These are phyloP conservation scores for Thinopyrum obtusiflorum DNA, from an alignment of 202 grass and related monocot genomes.

Conservation along the genomic window DNA sequence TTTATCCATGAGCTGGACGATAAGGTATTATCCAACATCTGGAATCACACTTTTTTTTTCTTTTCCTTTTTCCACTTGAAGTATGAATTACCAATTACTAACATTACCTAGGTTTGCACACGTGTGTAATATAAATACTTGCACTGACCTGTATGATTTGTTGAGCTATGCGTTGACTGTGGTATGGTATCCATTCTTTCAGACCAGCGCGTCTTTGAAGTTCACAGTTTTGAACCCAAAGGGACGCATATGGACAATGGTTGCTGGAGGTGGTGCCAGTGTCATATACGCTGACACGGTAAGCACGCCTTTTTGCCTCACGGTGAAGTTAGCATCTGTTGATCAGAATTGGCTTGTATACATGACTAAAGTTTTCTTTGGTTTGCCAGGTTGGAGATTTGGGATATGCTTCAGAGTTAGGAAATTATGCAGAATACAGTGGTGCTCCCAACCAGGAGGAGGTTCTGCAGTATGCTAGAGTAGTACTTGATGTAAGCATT, in stretches of 20 bases:
- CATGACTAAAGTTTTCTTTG: not conserved
- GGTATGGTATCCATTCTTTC: constrained; percentile 23
- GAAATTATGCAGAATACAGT: constrained; percentile 75
- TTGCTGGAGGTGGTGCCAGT: constrained; percentile 91
- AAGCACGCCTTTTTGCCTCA: constrained; percentile 14
- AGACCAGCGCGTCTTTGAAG: constrained; percentile 92
- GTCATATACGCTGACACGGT: constrained; percentile 98
- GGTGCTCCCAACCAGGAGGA: constrained; percentile 74
- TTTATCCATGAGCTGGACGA: constrained; percentile 91
- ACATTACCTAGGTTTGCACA: not conserved
- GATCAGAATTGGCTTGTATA: not conserved
- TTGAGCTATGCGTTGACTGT: not conserved
- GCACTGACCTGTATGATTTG: not conserved
- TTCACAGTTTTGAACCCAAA: constrained; percentile 88
- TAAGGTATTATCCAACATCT: constrained; percentile 51
- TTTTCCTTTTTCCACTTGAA: not conserved
- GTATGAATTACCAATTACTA: not conserved
- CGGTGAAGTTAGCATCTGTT: not conserved
- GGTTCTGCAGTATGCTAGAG: constrained; percentile 72
- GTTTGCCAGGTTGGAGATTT: constrained; percentile 68
- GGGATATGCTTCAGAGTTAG: constrained; percentile 74
- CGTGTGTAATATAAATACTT: not conserved
- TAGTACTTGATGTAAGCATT: constrained; percentile 69
- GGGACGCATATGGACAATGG: constrained; percentile 90
- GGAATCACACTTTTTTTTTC: not conserved